A percentile compares a stretch with the other conserved stretches of the same genome.
These are phyloP conservation scores for Beauveria sp. DNA, from an alignment of 2,329 filamentous ascomycete genomes.

Conservation along the genomic window DNA sequence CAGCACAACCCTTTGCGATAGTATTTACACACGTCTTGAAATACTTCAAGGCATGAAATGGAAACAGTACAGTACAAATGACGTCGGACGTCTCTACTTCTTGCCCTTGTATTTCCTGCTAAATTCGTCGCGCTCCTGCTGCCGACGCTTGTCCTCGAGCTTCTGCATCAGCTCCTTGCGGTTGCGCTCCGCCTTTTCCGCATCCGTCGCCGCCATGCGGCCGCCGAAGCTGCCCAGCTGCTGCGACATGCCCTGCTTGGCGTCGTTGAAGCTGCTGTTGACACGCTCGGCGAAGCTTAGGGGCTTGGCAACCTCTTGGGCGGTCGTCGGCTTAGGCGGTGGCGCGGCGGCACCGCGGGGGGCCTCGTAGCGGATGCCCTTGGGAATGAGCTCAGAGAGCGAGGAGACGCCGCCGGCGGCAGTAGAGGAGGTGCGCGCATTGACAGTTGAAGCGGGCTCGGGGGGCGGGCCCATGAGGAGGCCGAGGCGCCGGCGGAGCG, in stretches of 20 bases:
- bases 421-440: slow-evolving; percentile 27
- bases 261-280: slow-evolving; percentile 24
- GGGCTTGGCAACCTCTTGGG: slow-evolving; percentile 16
- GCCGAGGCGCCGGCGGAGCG: slow-evolving; percentile 29
- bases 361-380: slow-evolving; percentile 26
- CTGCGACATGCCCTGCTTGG: slow-evolving; percentile 30
- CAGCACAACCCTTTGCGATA: neutral
- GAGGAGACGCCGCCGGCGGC: slow-evolving; percentile 16
- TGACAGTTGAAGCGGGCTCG: slow-evolving; percentile 14
- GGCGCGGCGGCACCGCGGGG: slow-evolving; percentile 19
- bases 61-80: neutral
- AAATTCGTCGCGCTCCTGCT: slow-evolving; percentile 30
- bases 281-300: slow-evolving; percentile 25
- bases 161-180: slow-evolving; percentile 26
- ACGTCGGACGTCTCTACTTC: neutral
- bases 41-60: neutral
- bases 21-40: slow-evolving; percentile 2
- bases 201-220: slow-evolving; percentile 22
- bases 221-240: slow-evolving; percentile 28
- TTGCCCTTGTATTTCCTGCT: slow-evolving; percentile 32
- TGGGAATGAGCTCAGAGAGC: slow-evolving; percentile 26
- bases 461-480: slow-evolving; percentile 27
- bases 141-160: slow-evolving; percentile 27
- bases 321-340: slow-evolving; percentile 14
- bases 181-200: slow-evolving; percentile 28